Conservation (phyloP, 768 basidiomycete species). For the Glaciozyma martinii region DNA sequence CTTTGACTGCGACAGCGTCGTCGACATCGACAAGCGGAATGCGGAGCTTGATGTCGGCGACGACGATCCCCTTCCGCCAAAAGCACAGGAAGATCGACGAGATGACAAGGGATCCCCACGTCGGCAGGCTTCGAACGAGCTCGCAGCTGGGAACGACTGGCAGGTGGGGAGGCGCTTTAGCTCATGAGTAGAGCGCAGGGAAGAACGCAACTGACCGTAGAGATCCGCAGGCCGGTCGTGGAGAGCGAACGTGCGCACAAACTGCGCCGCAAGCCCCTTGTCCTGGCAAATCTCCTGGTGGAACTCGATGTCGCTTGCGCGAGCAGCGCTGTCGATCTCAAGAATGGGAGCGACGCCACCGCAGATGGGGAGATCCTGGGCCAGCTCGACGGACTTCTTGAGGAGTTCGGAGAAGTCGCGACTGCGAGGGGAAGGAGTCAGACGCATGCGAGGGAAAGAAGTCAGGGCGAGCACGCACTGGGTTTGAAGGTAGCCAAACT, state of each 20-base stretch:
- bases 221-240: background rate
- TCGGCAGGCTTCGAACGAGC: conserved; percentile 2
- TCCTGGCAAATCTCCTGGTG: background rate
- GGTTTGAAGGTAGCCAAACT: background rate
- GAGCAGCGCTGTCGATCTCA: background rate
- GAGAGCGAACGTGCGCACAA: background rate
- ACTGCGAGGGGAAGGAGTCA: background rate
- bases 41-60: background rate
- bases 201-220: background rate
- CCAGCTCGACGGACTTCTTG: background rate
- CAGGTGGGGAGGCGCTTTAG: background rate
- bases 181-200: background rate
- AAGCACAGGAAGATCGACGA: background rate
- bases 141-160: background rate
- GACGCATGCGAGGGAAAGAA: background rate
- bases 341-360: background rate
- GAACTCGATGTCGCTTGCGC: background rate
- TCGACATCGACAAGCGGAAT: conserved; percentile 2
- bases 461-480: background rate
- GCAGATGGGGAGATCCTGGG: background rate
- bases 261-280: background rate
- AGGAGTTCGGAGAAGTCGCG: background rate
- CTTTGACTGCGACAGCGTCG: background rate
- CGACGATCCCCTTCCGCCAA: background rate
- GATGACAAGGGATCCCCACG: conserved; percentile 1